These are phyloP conservation scores for Populus ilicifolia DNA, from an alignment of 345 rosid genomes.

Conservation along the genomic window DNA sequence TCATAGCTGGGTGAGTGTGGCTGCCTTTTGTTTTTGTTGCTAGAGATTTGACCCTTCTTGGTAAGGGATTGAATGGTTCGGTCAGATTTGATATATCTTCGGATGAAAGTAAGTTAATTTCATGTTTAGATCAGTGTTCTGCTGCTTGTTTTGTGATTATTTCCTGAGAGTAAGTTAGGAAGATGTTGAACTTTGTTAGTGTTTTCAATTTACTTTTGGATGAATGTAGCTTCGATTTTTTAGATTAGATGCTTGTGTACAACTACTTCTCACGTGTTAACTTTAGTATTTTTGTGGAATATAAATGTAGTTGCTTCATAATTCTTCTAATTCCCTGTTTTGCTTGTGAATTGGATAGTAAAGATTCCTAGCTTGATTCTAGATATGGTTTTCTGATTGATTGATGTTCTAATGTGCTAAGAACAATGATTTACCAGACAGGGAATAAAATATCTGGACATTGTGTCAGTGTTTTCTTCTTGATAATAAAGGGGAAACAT, in stretches of 20 bases:
- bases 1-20: not conserved
- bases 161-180: not conserved
- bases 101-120: not conserved
- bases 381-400: not conserved
- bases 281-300: not conserved
- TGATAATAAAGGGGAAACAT: too few species aligned
- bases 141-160: not conserved
- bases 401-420: not conserved
- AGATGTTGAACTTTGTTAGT: not conserved
- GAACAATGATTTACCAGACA: not conserved
- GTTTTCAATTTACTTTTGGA: not conserved
- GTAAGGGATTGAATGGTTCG: not conserved
- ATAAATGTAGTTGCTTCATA: not conserved
- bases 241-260: not conserved
- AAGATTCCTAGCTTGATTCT: not conserved
- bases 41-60: not conserved
- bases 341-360: not conserved
- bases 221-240: not conserved
- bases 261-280: not conserved
- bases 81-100: not conserved
- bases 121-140: not conserved
- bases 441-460: not conserved
- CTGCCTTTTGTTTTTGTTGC: not conserved
- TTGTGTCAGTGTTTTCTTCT: not conserved
- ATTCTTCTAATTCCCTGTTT: not conserved